phyloP scores from a whole-genome alignment of 1,139 yeast species.

The Zygoascus meyerae region DNA sequence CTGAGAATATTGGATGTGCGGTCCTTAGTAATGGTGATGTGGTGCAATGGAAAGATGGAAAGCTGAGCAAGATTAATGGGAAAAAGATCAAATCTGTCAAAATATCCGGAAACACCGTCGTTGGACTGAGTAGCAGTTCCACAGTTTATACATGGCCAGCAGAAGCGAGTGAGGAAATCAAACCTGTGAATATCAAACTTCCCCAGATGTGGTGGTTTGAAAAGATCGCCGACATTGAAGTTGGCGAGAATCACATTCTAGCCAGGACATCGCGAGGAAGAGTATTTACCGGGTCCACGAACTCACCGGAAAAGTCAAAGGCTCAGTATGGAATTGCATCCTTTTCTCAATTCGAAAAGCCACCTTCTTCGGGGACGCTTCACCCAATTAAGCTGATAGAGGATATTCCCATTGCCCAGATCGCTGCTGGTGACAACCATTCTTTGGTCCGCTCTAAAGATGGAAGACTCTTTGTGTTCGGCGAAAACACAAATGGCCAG shows the following conservation, averaged over 20 bases:
- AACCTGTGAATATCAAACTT: slow-evolving; percentile 12
- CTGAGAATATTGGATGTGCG: slow-evolving; percentile 48
- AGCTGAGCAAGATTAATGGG: slow-evolving; percentile 35
- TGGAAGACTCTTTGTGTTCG: slow-evolving; percentile 77
- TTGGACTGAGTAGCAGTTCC: slow-evolving; percentile 43
- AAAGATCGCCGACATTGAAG: slow-evolving; percentile 44
- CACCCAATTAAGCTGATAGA: slow-evolving; percentile 33
- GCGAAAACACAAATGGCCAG: slow-evolving; percentile 76
- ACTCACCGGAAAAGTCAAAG: slow-evolving; percentile 36
- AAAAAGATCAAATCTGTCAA: slow-evolving; percentile 42
- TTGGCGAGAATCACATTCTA: slow-evolving; percentile 66
- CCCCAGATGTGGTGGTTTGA: slow-evolving; percentile 39
- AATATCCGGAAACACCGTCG: slow-evolving; percentile 51
- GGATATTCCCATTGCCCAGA: slow-evolving; percentile 39
- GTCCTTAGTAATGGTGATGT: slow-evolving; percentile 67
- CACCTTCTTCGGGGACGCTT: slow-evolving; percentile 42
- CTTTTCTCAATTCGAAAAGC: slow-evolving; percentile 54
- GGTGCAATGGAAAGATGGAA: slow-evolving; percentile 55
- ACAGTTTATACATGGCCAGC: slow-evolving; percentile 33
- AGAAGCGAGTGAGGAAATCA: not conserved
- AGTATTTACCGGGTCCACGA: slow-evolving; percentile 57
- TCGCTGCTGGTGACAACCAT: slow-evolving; percentile 73
- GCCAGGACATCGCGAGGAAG: slow-evolving; percentile 57
- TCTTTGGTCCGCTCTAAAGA: slow-evolving; percentile 57
- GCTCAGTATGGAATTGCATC: slow-evolving; percentile 85